Base-by-base conservation (phyloP, 257 asterid genomes). In the Primulina eburnea region DNA sequence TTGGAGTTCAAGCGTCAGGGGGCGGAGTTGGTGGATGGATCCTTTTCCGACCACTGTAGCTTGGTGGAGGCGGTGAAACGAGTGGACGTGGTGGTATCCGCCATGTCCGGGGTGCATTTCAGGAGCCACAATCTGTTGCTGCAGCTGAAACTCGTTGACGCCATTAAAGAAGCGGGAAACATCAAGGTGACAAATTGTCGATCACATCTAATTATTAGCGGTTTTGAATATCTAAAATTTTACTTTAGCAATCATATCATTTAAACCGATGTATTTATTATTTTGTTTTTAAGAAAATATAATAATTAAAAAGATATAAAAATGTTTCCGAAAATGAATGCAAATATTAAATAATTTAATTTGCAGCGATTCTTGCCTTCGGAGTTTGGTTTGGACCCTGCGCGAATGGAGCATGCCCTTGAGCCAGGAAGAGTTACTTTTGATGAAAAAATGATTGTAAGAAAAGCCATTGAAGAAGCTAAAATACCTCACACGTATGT, bases 111-210 rank as follows among this genome's bases (percentile, higher is more conserved):
- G 9, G 96, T 85, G 52, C 94, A 86, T 79, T 86, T 86, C 53
- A 68, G 95, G 68, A 89, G 87, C 74, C 98, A 89, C 21, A 89
- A 83, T 50, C 69, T 92, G 38, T 57, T 87, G 72, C 2, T 82
- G 76, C 97, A 92, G 85, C 94, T 86, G 24, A 87, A 87, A 82
- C 86, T 92, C 63, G 90, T 89, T 28, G 76, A 85, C 0, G 96
- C 95, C 69, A 92, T 92, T 68, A 85, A 89, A 78, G 87, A 92
- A 84, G 98, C 94, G 8, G 96, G 96, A 30, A 92, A 92, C 67
- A 56, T 89, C 61, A 87, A 89, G 97, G 56, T 47, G 55, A 28
- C 30, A 28, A 28, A 28, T 28, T 28, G 30, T 28, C 30, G 30
- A 2, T 28, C 30, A 28, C 30, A 28, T 28, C 30, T 28, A 28